Evolutionary conservation across 768 basidiomycete genomes (phyloP), one percentile per base, ranked within the genome.

Genomic region (Serendipita sp.): DNA sequence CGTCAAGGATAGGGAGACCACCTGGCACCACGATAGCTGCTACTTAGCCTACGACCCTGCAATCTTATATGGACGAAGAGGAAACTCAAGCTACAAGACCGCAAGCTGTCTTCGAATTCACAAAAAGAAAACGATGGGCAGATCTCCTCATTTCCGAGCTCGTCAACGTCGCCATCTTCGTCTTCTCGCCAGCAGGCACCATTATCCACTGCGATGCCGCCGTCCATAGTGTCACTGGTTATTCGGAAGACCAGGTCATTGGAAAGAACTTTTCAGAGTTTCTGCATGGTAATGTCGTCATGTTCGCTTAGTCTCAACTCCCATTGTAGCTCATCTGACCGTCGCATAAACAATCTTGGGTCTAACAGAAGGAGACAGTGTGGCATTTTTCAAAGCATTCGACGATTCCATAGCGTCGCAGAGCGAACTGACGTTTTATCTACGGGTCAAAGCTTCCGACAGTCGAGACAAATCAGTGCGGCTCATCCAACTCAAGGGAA

Each of bases 91-190:
- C 2, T 11, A 58, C 53, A 9, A 24, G 28, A 22, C 24, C 17
- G 3, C 22, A 58, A 58, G 22, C 53, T 22, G 26, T n/a, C 17
- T 92, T 83, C 68, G 90, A 93, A 71, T 93, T 92, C 71, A 89
- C 88, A 0, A 90, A 88, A 69, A 76, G 90, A 62, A 91, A 91
- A 70, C 79, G 84, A 62, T 93, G 90, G 90, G 85, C 84, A 17
- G 90, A 92, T 70, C 75, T 93, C 14, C 76, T 91, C 26, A 73
- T 87, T 64, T 78, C 82, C 1, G 90, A 91, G 70, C 79, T 90
- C 31, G 81, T 85, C 31, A 90, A 90, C 64, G 82, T 79, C 17
- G 77, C 88, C 69, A 74, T 81, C 34, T 76, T 93, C 68, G 74
- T 90, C 48, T 76, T 90, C 64, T 88, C 85, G 28, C 73, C 73